phyloP scores from a whole-genome alignment of 805 yeast genomes.

The Barnettozyma botsteinii region DNA sequence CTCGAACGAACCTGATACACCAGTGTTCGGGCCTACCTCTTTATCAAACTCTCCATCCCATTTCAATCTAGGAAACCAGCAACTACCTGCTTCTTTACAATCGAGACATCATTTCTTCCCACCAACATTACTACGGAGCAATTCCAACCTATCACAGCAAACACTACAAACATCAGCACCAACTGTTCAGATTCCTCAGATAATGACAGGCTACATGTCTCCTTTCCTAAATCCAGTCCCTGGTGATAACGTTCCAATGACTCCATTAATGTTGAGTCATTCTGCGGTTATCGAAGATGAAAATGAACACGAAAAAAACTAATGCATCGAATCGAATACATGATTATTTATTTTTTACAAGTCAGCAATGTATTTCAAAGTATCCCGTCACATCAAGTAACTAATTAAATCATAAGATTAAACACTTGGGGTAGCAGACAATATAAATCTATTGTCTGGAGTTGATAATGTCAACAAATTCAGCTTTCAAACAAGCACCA shows the following conservation, averaged over 20 bases:
- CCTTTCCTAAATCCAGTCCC: slow-evolving; percentile 20
- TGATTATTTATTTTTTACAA: too few species aligned
- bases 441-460: slow-evolving; percentile 60
- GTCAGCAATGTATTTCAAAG: too few species aligned
- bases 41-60: slow-evolving; percentile 20
- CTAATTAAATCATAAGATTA: background rate
- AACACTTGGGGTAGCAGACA: too few species aligned
- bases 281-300: too few species aligned
- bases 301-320: too few species aligned
- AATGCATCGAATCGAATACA: too few species aligned
- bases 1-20: slow-evolving; percentile 17
- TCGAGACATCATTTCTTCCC: too few species aligned
- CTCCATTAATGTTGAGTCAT: slow-evolving; percentile 20
- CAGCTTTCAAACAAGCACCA: slow-evolving; percentile 98
- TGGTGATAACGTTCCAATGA: slow-evolving; percentile 20
- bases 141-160: slow-evolving; percentile 9
- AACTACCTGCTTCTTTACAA: slow-evolving; percentile 18
- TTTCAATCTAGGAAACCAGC: slow-evolving; percentile 17
- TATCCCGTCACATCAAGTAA: too few species aligned
- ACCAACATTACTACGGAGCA: too few species aligned
- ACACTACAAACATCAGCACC: too few species aligned
- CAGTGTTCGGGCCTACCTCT: slow-evolving; percentile 22
- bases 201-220: slow-evolving; percentile 20
- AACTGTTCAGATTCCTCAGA: too few species aligned
- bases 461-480: slow-evolving; percentile 91